Conservation (phyloP, 768 basidiomycete species). For the Phaeotremella fagi region DNA sequence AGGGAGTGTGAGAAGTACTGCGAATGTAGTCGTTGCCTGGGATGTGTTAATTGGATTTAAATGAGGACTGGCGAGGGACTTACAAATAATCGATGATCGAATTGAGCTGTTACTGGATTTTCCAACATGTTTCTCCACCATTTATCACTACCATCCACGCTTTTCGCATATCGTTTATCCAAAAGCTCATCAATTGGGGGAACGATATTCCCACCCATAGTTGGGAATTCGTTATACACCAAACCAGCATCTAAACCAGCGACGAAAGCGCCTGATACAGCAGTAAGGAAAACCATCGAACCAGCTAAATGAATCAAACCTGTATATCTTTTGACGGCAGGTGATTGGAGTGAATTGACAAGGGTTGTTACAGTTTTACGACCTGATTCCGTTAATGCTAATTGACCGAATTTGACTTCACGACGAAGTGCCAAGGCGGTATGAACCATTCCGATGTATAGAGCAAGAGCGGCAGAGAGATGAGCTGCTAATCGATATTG, state of each 20-base stretch:
- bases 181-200: constrained; percentile 82
- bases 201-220: constrained; percentile 82
- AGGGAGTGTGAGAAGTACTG: constrained; percentile 61
- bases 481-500: constrained; percentile 96
- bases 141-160: constrained; percentile 63
- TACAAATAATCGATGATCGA: constrained; percentile 88
- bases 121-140: constrained; percentile 97
- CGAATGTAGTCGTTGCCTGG: constrained; percentile 81
- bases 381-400: not conserved
- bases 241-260: constrained; percentile 95
- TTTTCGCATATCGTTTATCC: constrained; percentile 67
- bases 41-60: not conserved
- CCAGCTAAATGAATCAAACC: constrained; percentile 60
- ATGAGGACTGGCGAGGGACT: constrained; percentile 45
- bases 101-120: constrained; percentile 96
- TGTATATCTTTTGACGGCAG: constrained; percentile 59
- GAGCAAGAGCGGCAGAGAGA: constrained; percentile 78
- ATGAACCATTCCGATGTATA: constrained; percentile 91
- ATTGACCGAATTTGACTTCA: constrained; percentile 63
- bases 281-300: constrained; percentile 81
- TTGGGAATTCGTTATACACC: constrained; percentile 95
- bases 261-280: constrained; percentile 93
- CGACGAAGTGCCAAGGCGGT: constrained; percentile 68
- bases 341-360: constrained; percentile 31
- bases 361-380: constrained; percentile 1